Evolutionary conservation across 2,329 filamentous ascomycete genomes (phyloP), one percentile per base, ranked within the genome.

Genomic region (Trichophaea hybrida): DNA sequence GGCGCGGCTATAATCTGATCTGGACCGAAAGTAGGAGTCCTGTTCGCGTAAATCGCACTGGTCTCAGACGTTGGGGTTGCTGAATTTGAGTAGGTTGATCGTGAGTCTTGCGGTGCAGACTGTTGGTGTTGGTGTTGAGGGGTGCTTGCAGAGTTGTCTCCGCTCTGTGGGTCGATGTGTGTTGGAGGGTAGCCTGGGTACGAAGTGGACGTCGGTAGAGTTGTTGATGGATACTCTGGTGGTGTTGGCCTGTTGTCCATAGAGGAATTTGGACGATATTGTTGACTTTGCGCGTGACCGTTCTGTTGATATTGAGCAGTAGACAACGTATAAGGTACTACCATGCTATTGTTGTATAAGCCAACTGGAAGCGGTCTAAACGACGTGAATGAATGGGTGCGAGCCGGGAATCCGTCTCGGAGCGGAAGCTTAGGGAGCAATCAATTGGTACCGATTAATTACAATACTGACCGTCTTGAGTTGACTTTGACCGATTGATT

Each of bases 61-160:
- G 94, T 94, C 71, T 94, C 88, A 66, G 89, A 90, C 66, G 87
- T 89, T 61, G 89, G 88, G 65, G 89, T 94, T 69, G 85, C 86
- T 68, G 85, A 83, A 64, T 83, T 78, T 62, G 85, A 84, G 73
- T 88, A 87, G 73, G 80, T 84, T 68, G 78, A 75, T 40, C 66
- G 68, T 58, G 71, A 73, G 61, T 95, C 89, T 76, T 86, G 84
- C 72, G 86, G 85, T 70, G 83, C 82, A 69, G 86, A 79, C 76
- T 94, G 94, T n/a, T 17, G 53, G 38, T 56, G 53, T n/a, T n/a
- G n/a, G n/a, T 24, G 24, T 33, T 56, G 53, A 31, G 51, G 24
- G 75, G 91, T 86, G 76, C 86, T 86, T 86, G 89, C 87, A 75
- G 85, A 80, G 80, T 88, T 87, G 85, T 94, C 90, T 93, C 86